A percentile compares a stretch with the other conserved stretches of the same genome.
Conservation (phyloP, 2,329 filamentous ascomycete genomes). For the Diaporthe citrichinensis region DNA sequence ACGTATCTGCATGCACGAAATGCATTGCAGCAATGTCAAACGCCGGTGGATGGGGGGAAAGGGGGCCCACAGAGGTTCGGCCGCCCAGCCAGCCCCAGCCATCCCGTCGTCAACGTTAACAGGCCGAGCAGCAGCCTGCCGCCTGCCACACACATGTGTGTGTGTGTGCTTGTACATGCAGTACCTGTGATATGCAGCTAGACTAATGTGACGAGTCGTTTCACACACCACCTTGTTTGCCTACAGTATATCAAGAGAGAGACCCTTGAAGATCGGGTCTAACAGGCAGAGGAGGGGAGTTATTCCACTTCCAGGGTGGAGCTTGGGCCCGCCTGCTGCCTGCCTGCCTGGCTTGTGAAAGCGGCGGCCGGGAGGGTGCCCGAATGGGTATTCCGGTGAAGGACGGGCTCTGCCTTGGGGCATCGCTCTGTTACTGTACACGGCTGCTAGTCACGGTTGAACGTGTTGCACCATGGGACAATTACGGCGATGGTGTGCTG, state of each 20-base stretch:
- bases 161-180: neutral
- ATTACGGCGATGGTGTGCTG: slow-evolving; percentile 7
- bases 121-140: slow-evolving; percentile 1
- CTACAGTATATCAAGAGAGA: neutral
- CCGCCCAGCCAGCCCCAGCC: neutral
- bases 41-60: neutral
- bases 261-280: neutral
- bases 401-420: neutral
- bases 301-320: slow-evolving; percentile 26
- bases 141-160: neutral
- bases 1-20: slow-evolving; percentile 30
- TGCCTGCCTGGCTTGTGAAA: slow-evolving; percentile 11
- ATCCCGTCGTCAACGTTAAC: neutral
- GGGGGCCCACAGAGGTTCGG: neutral
- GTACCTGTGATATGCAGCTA: slow-evolving; percentile 27
- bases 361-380: neutral
- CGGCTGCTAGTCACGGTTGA: neutral
- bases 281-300: neutral
- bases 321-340: slow-evolving; percentile 27
- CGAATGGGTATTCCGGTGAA: slow-evolving; percentile 7
- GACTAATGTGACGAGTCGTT: slow-evolving; percentile 24
- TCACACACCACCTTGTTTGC: slow-evolving; percentile 16
- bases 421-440: neutral
- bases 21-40: slow-evolving; percentile 23
- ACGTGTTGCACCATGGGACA: neutral